A percentile compares a stretch with the other conserved stretches of the same genome.
These are phyloP conservation scores for Sanguinoderma infundibulare DNA, from an alignment of 1,284 basidiomycete species.

Conservation along the genomic window DNA sequence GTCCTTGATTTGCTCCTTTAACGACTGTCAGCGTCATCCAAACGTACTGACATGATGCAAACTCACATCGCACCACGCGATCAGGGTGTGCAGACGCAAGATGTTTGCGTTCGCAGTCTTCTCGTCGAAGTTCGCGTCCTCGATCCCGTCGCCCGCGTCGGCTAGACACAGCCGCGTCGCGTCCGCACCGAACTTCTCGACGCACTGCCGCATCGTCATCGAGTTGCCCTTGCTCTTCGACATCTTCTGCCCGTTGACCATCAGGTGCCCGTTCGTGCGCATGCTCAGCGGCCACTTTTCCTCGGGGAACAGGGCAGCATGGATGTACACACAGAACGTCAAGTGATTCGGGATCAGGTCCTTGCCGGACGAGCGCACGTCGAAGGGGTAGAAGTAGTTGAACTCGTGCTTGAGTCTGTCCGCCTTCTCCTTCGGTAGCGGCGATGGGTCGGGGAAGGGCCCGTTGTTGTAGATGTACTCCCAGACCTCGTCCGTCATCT, in stretches of 20 bases:
- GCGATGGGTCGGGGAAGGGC: constrained; percentile 71
- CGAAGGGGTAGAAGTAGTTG: constrained; percentile 98
- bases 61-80: constrained; percentile 90
- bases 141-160: constrained; percentile 96
- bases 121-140: constrained; percentile 99
- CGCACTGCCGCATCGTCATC: constrained; percentile 77
- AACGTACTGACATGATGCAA: not conserved
- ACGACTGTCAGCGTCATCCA: not conserved
- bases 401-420: constrained; percentile 91
- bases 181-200: constrained; percentile 91
- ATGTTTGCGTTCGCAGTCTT: constrained; percentile 98
- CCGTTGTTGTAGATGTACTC: constrained; percentile 90
- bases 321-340: constrained; percentile 94
- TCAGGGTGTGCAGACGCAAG: constrained; percentile 89
- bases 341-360: constrained; percentile 97
- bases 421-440: constrained; percentile 78
- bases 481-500: constrained; percentile 98
- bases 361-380: constrained; percentile 98
- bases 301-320: constrained; percentile 93
- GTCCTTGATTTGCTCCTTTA: constrained; percentile 77
- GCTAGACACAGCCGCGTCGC: constrained; percentile 93
- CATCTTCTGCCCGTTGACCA: constrained; percentile 99
- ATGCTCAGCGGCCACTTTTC: constrained; percentile 93
- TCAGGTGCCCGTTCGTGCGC: constrained; percentile 95
- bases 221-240: constrained; percentile 95